Evolutionary conservation across 208 protist species (phyloP), one percentile per base, ranked within the genome.

Genomic region (Leishmania lainsoni): DNA sequence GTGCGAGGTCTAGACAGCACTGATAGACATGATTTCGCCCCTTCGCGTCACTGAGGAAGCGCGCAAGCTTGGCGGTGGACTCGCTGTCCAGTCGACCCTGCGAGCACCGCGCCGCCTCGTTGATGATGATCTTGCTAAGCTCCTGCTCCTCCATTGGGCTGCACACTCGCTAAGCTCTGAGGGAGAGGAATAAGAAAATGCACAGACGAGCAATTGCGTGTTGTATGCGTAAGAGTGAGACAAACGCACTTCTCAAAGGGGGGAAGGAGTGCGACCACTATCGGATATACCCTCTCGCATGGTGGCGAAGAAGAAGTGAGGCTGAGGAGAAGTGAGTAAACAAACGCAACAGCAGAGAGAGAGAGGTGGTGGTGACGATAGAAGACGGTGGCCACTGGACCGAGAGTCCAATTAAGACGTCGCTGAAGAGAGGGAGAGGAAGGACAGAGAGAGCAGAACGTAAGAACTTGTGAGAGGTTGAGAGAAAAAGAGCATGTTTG

Each of bases 21-120:
- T 89, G 76, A 81, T 93, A 97, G 29, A 93, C 90, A 16, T 88
- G 82, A 72, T 93, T 86, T 35, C 93, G 86, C 39, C 90, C 90
- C 48, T 89, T 83, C 22, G 83, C 89, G 8, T 90, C 76, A 58
- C 76, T 89, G 56, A 97, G 77, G 48, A 82, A 86, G 56, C 74
- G 75, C 29, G 90, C 71, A 16, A 93, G 79, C n/a, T 89, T 76
- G 1, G 69, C 63, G 32, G 83, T 81, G 39, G 59, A 72, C 48
- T 71, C 71, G 77, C 65, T 88, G 79, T 84, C 79, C 29, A 85
- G 73, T 39, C 76, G 75, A 9, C 82, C 82, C 29, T 76, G 82
- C 32, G 82, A 73, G 73, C 82, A 86, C 72, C 78, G 82, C 78
- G 78, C 82, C 54, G 82, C 82, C 78, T 86, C 82, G 0, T 72